Conservation (phyloP, 139 green algal genomes). For the Prasinococcaceae sp. region DNA sequence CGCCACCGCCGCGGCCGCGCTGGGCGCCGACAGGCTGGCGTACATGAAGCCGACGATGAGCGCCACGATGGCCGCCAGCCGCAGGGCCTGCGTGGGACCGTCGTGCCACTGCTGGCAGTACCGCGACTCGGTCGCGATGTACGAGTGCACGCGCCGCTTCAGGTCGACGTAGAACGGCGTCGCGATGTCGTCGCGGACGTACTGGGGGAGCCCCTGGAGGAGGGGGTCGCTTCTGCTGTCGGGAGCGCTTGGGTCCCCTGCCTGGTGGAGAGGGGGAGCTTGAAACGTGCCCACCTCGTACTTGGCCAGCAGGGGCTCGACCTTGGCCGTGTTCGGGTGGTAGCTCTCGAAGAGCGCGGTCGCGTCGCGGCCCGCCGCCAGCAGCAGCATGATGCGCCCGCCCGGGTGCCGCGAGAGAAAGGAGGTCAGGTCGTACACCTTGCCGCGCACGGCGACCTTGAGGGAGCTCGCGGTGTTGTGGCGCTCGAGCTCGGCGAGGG, state of each 20-base stretch:
- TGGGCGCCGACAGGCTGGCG: background rate
- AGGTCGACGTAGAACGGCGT: slow-evolving; percentile 1
- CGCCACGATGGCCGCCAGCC: background rate
- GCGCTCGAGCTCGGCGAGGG: no score
- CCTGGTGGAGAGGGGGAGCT: background rate
- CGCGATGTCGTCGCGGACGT: slow-evolving; percentile 17
- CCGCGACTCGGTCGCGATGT: no score
- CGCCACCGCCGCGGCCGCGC: background rate
- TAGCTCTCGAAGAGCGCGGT: slow-evolving; percentile 21
- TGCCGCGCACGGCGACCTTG: no score
- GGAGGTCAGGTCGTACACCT: slow-evolving; percentile 20
- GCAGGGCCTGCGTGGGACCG: background rate
- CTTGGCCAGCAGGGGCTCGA: background rate
- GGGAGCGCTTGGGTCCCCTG: background rate
- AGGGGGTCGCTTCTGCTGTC: background rate
- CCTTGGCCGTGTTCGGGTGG: slow-evolving; percentile 14
- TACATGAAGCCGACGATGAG: slow-evolving; percentile 8
- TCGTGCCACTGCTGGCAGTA: no score
- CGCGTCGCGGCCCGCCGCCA: slow-evolving; percentile 10
- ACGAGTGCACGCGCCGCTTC: no score
- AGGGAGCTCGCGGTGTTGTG: no score
- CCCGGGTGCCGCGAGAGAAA: slow-evolving; percentile 16
- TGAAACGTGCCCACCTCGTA: background rate
- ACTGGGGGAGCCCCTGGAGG: slow-evolving; percentile 5
- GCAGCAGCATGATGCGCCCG: slow-evolving; percentile 8